Evolutionary conservation across 257 asterid genomes (phyloP).

Genomic region (Mentha longifolia): DNA sequence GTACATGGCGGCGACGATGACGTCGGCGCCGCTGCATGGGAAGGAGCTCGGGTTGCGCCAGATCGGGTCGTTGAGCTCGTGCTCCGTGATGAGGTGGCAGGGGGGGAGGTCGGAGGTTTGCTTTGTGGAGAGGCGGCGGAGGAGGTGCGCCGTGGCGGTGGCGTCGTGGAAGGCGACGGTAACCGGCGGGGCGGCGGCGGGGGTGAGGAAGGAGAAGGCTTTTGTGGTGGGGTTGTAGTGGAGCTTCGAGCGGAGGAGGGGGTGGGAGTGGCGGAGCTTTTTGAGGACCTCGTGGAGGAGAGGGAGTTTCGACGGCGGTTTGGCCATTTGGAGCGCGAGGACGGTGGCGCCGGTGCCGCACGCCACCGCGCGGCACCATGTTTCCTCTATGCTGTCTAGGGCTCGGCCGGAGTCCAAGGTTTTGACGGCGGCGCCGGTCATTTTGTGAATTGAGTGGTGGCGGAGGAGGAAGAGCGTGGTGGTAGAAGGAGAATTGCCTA

Average conservation of each 20-base stretch:
- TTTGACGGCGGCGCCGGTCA: slow-evolving; percentile 24
- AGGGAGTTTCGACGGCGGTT: slow-evolving; percentile 32
- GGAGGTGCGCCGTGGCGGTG: slow-evolving; percentile 40
- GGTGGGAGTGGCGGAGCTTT: slow-evolving; percentile 52
- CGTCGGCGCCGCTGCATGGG: slow-evolving; percentile 50
- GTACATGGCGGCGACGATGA: slow-evolving; percentile 36
- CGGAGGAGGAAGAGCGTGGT: neutral
- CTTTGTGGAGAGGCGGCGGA: slow-evolving; percentile 17
- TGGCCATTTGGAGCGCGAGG: slow-evolving; percentile 48
- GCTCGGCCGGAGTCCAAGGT: slow-evolving; percentile 14
- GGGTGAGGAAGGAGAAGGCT: slow-evolving; percentile 42
- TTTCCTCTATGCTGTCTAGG: slow-evolving; percentile 54
- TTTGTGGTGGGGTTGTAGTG: slow-evolving; percentile 50
- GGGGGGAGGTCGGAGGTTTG: slow-evolving; percentile 37
- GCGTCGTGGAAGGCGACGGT: slow-evolving; percentile 35
- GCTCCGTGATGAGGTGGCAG: slow-evolving; percentile 50
- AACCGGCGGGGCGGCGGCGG: slow-evolving; percentile 24
- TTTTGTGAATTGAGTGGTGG: neutral
- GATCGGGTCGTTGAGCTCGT: slow-evolving; percentile 49
- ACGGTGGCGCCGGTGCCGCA: slow-evolving; percentile 69
- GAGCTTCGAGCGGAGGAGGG: slow-evolving; percentile 57
- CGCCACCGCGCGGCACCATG: slow-evolving; percentile 68
- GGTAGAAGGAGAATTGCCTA: neutral
- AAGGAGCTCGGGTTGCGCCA: slow-evolving; percentile 54
- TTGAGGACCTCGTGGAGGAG: slow-evolving; percentile 38